These are phyloP conservation scores for Porphyrellus cyaneotinctus DNA, from an alignment of 768 basidiomycete genomes.

Conservation along the genomic window DNA sequence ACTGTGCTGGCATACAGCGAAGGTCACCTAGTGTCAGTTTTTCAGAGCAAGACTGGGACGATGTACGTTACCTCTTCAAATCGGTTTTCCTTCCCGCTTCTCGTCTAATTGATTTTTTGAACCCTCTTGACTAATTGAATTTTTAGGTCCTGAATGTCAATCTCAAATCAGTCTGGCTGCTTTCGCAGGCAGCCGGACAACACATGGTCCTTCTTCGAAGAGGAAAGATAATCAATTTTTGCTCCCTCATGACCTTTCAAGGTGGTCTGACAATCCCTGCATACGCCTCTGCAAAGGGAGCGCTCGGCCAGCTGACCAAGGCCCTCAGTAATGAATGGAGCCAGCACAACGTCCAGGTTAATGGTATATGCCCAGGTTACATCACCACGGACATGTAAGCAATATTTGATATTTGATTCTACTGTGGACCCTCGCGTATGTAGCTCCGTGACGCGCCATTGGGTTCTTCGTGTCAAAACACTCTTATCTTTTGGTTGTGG, in stretches of 20 bases:
- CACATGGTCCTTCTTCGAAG: conserved; percentile 80
- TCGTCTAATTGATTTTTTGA: conserved; percentile 6
- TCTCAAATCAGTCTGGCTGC: conserved; percentile 82
- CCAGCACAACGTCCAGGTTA: conserved; percentile 81
- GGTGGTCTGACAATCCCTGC: conserved; percentile 77
- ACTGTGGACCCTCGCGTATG: neutral
- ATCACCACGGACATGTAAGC: conserved; percentile 83
- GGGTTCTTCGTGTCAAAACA: conserved; percentile 5
- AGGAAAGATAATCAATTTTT: conserved; percentile 71
- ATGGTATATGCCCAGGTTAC: conserved; percentile 85
- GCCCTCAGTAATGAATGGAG: conserved; percentile 94
- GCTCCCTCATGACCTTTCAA: conserved; percentile 48
- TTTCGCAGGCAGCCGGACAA: conserved; percentile 79
- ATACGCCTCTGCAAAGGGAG: conserved; percentile 89
- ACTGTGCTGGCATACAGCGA: conserved; percentile 64
- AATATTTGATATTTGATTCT: conserved; percentile 18
- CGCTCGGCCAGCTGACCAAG: conserved; percentile 80
- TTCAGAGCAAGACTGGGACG: conserved; percentile 66
- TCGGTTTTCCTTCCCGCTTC: conserved; percentile 3
- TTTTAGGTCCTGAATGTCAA: conserved; percentile 78
- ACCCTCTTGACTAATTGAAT: conserved; percentile 3
- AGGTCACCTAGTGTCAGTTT: conserved; percentile 61
- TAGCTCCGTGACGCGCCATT: conserved; percentile 6
- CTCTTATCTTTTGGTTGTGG: conserved; percentile 5
- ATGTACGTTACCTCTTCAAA: conserved; percentile 42